Percentiles rank a stretch among this genome's conserved stretches.
phyloP scores from a whole-genome alignment of 495 filamentous ascomycete species.

The Daldinia childiae region DNA sequence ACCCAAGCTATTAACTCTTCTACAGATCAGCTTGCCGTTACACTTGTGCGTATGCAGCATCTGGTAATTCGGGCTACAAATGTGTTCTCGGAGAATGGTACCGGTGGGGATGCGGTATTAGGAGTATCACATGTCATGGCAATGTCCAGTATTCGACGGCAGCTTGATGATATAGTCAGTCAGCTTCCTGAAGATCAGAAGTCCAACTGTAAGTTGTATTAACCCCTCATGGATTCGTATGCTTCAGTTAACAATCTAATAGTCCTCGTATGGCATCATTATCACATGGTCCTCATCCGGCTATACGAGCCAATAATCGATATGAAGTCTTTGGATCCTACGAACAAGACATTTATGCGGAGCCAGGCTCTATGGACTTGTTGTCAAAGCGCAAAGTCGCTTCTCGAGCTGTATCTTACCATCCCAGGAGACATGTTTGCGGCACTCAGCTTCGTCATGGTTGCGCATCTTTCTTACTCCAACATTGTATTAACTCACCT shows the following conservation, averaged over 20 bases:
- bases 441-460: not conserved
- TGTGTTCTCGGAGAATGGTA: not conserved
- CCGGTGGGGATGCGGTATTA: not conserved
- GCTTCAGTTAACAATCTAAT: not conserved
- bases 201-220: not conserved
- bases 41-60: not conserved
- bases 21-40: not conserved
- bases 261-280: not conserved
- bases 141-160: not conserved
- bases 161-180: not conserved
- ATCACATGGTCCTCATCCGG: not conserved
- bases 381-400: not conserved
- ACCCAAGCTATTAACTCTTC: not conserved
- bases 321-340: not conserved
- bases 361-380: not conserved
- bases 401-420: not conserved
- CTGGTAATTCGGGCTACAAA: not conserved
- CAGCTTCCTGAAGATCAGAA: not conserved
- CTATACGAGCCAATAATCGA: not conserved
- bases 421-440: conserved; percentile 1
- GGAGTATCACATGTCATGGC: not conserved
- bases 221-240: not conserved
- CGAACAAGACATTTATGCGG: not conserved
- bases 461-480: not conserved
- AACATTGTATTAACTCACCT: not conserved